phyloP scores from a whole-genome alignment of 2,329 filamentous ascomycete species.

The Penicillium sp. region DNA sequence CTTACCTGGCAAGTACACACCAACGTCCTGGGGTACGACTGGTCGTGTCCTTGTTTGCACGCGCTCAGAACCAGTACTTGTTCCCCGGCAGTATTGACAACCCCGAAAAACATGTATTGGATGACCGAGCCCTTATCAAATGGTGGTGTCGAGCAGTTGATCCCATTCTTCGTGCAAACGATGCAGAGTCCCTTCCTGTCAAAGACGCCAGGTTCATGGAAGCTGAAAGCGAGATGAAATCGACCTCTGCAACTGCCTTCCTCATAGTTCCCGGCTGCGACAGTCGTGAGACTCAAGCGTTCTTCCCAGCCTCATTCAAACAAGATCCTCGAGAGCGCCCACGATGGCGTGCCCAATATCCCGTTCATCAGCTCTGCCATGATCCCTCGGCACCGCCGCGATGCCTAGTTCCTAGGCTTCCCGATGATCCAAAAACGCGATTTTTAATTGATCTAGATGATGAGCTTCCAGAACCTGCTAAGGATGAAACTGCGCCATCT shows the following conservation, averaged over 20 bases:
- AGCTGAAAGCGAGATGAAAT: slow-evolving; percentile 27
- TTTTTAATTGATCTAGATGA: slow-evolving; percentile 86
- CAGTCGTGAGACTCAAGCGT: slow-evolving; percentile 68
- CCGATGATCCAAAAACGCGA: slow-evolving; percentile 89
- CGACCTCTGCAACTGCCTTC: slow-evolving; percentile 61
- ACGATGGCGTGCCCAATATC: slow-evolving; percentile 56
- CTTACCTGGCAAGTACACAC: slow-evolving; percentile 63
- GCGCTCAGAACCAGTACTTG: slow-evolving; percentile 87
- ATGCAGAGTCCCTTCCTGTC: slow-evolving; percentile 36
- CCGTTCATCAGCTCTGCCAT: slow-evolving; percentile 68
- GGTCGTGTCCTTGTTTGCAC: slow-evolving; percentile 83
- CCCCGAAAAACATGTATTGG: slow-evolving; percentile 77
- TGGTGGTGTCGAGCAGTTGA: slow-evolving; percentile 95
- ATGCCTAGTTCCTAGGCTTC: slow-evolving; percentile 82
- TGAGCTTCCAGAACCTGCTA: slow-evolving; percentile 52
- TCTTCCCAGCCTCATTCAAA: slow-evolving; percentile 57
- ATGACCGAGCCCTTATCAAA: slow-evolving; percentile 80
- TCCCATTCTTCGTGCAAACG: slow-evolving; percentile 56
- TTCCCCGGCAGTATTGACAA: slow-evolving; percentile 91
- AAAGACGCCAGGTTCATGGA: slow-evolving; percentile 27
- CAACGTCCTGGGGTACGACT: slow-evolving; percentile 61
- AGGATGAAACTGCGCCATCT: slow-evolving; percentile 34
- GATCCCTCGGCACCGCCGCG: slow-evolving; percentile 64
- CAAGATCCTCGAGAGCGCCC: slow-evolving; percentile 34
- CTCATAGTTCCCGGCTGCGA: slow-evolving; percentile 84